Base-by-base conservation (phyloP, 495 filamentous ascomycete genomes). In the Parathielavia appendiculata region DNA sequence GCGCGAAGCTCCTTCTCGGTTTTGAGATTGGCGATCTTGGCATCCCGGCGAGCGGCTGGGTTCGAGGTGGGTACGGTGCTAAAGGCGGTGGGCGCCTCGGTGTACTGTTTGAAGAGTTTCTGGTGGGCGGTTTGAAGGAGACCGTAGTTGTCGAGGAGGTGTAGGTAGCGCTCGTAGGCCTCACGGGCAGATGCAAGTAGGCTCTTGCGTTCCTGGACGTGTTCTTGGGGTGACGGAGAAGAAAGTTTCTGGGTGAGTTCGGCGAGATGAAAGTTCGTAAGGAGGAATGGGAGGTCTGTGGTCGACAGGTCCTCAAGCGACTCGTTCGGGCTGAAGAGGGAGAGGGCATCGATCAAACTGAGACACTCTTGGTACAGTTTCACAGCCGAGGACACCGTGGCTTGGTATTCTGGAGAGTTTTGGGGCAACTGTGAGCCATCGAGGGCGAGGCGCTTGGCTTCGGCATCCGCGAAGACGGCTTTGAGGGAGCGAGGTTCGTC, bases 271-370 rank as follows among this genome's bases (percentile, higher is more conserved):
- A 56, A 67, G 60, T 65, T 61, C 46, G 69, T 66, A 41, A 77
- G 63, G 23, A 79, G 66, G 60, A 81, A 96, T 81, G 86, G 88
- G 44, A 98, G 71, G 71, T 93, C 85, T n/a, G 78, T 79, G 12
- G 91, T 92, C 12, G 88, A 78, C 32, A 97, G 75, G 76, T 98
- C 93, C 55, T 97, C 95, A 35, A 96, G 71, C 2, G 82, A 79
- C 69, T 98, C 93, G 70, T 98, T 97, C 9, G 86, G 80, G 66
- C 90, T 93, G 79, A 97, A 97, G 13, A 97, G 71, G 0, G 89
- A 86, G 51, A 92, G 73, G 44, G 82, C 76, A 58, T 82, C 74
- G 60, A 89, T 82, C 39, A 91, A 80, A 62, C 78, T 71, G 38
- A 86, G 78, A 70, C 87, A 91, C 69, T 88, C 79, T 61, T 89